phyloP scores from a whole-genome alignment of 345 rosid species.

The Lumnitzera racemosa region DNA sequence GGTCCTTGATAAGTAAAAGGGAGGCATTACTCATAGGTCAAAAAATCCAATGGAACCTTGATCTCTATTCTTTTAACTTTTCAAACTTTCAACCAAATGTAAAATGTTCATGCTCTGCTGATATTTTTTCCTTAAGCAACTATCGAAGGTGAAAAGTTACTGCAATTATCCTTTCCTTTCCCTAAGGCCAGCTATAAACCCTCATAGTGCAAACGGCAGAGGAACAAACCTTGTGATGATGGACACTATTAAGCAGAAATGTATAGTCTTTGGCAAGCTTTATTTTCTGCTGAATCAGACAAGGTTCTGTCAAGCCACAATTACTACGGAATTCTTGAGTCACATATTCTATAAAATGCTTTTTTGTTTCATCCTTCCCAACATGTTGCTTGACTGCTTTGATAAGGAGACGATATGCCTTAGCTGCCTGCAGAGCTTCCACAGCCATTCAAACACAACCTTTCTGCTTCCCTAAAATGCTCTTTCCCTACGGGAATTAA shows the following conservation, averaged over 20 bases:
- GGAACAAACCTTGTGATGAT: conserved; percentile 62
- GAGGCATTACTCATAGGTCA: too few species aligned
- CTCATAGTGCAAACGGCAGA: too few species aligned
- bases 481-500: too few species aligned
- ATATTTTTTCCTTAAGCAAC: too few species aligned
- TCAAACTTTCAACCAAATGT: too few species aligned
- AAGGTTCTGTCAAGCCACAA: conserved; percentile 20
- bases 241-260: conserved; percentile 59
- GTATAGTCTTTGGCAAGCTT: conserved; percentile 64
- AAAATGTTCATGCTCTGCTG: too few species aligned
- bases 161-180: too few species aligned
- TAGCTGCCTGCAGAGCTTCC: conserved; percentile 36
- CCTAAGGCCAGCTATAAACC: too few species aligned
- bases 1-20: too few species aligned
- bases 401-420: conserved; percentile 56
- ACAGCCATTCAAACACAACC: conserved; percentile 34
- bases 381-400: conserved; percentile 61
- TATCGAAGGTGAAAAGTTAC: too few species aligned
- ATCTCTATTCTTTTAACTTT: too few species aligned
- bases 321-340: conserved; percentile 51
- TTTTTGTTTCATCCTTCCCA: conserved; percentile 67
- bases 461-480: neutral
- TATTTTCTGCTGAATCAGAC: conserved; percentile 35
- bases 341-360: conserved; percentile 57
- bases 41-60: too few species aligned